phyloP scores from a whole-genome alignment of 257 asterid species.

The Apocynum venetum region DNA sequence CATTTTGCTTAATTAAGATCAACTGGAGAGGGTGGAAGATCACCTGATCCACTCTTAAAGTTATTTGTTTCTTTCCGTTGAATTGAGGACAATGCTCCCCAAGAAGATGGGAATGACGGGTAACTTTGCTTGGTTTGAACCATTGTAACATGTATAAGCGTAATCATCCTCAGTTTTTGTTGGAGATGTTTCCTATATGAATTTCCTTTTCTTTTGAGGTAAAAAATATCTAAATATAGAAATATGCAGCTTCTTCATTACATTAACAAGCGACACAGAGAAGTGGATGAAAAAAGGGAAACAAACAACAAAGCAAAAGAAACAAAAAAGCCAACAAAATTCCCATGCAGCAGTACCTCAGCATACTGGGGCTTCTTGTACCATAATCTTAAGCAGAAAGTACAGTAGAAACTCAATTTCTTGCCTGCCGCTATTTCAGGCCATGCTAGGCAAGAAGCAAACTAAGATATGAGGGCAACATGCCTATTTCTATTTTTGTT shows the following conservation, averaged over 20 bases:
- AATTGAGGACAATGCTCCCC: constrained; percentile 21
- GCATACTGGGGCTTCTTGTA: no score
- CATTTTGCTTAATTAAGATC: constrained; percentile 31
- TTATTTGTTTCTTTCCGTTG: constrained; percentile 1
- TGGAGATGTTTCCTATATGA: constrained; percentile 26
- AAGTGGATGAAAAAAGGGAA: not conserved
- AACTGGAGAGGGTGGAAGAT: constrained; percentile 68
- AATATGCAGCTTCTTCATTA: not conserved
- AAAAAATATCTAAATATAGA: not conserved
- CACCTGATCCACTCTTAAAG: constrained; percentile 38
- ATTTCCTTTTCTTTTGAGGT: not conserved
- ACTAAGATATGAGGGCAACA: no score
- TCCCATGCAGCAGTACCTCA: no score
- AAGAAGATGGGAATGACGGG: constrained; percentile 17
- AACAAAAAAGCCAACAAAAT: not conserved
- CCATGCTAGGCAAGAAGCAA: no score
- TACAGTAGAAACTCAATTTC: no score
- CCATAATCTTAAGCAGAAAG: no score
- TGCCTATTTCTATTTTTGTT: no score
- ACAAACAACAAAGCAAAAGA: not conserved
- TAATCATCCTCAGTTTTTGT: constrained; percentile 46
- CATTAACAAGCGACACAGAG: not conserved
- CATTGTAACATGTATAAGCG: constrained; percentile 29
- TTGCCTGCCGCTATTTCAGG: no score
- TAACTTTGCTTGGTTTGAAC: constrained; percentile 24